Base-by-base conservation (phyloP, 768 basidiomycete genomes). In the Podaxis rugospora region DNA sequence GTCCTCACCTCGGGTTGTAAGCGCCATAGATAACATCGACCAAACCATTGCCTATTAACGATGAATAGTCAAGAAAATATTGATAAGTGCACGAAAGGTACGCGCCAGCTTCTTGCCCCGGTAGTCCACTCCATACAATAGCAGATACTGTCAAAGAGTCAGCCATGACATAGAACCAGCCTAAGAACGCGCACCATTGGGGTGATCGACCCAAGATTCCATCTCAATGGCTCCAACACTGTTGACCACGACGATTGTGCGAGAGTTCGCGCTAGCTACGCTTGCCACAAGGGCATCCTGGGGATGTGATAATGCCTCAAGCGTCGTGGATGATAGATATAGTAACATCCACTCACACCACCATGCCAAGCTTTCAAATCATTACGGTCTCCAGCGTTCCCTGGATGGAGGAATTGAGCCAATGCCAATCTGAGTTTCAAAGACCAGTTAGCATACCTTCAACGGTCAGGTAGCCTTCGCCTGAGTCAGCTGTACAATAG, bases 201-300 rank as follows among this genome's bases (percentile, higher is more conserved):
- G 70, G 64, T 87, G 75, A 55, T 78, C 76, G 44, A 84, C 81
- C 83, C 86, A 87, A 21, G 78, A 64, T 69, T 87, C 83, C 73
- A 82, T 74, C 32, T 76, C 75, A 53, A 87, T 80, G 0, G 83
- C 80, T 0, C 88, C 88, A 50, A 88, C 86, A 6, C 81, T 78
- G 68, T 90, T 84, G 4, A 89, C 77, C 9, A 90, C 80, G 39
- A 90, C 88, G 37, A 92, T 75, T 0, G 85, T 87, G 66, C 83
- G 81, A 25, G 77, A 70, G 66, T 85, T 85, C n/a, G 74, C 74
- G 25, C 72, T 71, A 2, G 88, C 86, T 13, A 84, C 84, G 28
- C 73, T 73, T 42, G 76, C 69, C 7, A 86, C 76, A 58, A 85
- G 67, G 16, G 79, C 74, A 68, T 82, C 74, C 78, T 80, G 37